A percentile compares a stretch with the other conserved stretches of the same genome.
Conservation (phyloP, 257 asterid species). For the Solanum pennellii region DNA sequence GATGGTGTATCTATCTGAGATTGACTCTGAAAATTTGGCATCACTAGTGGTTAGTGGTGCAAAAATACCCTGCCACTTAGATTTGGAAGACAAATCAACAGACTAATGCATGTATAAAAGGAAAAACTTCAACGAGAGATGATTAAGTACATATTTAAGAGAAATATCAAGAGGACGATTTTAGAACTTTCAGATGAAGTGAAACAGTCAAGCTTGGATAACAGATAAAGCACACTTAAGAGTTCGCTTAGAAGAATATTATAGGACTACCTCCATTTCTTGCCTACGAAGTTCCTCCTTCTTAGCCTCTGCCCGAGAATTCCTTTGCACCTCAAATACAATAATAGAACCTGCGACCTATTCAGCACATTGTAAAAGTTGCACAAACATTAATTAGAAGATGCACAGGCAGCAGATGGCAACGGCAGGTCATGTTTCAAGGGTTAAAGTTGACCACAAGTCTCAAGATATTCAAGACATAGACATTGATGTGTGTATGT, state of each 20-base stretch:
- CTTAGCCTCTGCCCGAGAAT: slow-evolving; percentile 80
- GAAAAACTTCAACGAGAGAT: not conserved
- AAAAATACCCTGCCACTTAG: not conserved
- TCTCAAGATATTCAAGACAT: not conserved
- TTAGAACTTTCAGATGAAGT: not conserved
- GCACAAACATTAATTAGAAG: not conserved
- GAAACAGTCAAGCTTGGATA: not conserved
- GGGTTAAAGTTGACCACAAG: not conserved
- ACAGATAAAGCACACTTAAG: not conserved
- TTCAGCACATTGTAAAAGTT: slow-evolving; percentile 3
- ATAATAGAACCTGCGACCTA: slow-evolving; percentile 86
- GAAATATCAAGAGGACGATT: not conserved
- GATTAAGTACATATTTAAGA: not conserved
- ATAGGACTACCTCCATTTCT: slow-evolving; percentile 56
- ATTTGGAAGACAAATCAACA: not conserved
- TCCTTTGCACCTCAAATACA: slow-evolving; percentile 86
- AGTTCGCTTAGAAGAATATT: not conserved
- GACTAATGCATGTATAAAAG: not conserved
- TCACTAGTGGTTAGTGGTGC: not conserved
- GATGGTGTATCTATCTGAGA: not conserved
- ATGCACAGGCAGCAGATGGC: not conserved
- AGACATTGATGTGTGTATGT: not conserved
- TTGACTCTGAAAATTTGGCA: not conserved
- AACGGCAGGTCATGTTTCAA: not conserved
- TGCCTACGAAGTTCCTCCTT: slow-evolving; percentile 76